These are phyloP conservation scores for Fraxinus quadrangulata DNA, from an alignment of 257 asterid genomes.

Conservation along the genomic window DNA sequence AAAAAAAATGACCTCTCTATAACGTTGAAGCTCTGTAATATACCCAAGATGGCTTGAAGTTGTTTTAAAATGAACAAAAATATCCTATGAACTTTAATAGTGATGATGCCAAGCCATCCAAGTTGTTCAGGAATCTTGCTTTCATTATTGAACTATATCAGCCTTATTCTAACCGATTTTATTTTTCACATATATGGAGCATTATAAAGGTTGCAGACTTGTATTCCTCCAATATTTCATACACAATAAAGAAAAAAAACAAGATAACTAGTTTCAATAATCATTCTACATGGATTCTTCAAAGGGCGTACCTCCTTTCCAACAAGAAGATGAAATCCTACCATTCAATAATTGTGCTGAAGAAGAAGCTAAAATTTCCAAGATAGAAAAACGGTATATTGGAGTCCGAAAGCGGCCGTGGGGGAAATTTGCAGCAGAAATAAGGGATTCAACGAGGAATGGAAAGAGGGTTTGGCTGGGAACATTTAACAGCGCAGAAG, in stretches of 20 bases:
- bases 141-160: neutral
- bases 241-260: too few species aligned
- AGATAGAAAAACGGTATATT: constrained; percentile 27
- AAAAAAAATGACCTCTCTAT: too few species aligned
- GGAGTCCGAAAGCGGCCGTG: constrained; percentile 46
- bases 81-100: neutral
- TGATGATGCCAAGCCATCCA: neutral
- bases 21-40: too few species aligned
- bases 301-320: neutral
- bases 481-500: constrained; percentile 39
- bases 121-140: neutral
- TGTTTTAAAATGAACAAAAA: too few species aligned
- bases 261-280: too few species aligned
- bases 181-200: neutral
- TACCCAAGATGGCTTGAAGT: neutral
- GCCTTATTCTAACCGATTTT: neutral
- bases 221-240: too few species aligned
- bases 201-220: neutral
- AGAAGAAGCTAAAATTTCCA: neutral
- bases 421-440: constrained; percentile 49
- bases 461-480: constrained; percentile 51
- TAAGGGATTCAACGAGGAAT: constrained; percentile 46
- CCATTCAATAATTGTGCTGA: neutral
- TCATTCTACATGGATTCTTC: neutral
- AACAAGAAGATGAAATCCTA: neutral